Conservation (phyloP, 176 grass and related monocot species). For the Triticum turgidum region DNA sequence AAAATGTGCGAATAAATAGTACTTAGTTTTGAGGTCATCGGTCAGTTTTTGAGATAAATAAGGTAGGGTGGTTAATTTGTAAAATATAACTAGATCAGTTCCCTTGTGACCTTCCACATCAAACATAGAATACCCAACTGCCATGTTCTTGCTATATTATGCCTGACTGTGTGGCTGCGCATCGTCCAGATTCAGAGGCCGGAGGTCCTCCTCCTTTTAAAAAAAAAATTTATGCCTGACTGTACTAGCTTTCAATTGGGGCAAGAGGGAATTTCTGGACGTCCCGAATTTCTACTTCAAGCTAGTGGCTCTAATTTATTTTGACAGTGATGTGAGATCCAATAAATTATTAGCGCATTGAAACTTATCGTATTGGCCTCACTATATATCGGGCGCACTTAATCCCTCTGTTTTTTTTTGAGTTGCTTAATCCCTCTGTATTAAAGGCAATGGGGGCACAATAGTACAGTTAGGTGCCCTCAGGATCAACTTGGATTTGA, state of each 20-base stretch:
- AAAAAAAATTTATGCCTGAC: not conserved
- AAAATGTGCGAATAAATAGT: too few species aligned
- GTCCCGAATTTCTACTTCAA: not conserved
- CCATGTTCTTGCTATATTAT: not conserved
- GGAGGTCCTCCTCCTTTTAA: too few species aligned
- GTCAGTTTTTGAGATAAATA: not conserved
- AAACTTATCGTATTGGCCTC: not conserved
- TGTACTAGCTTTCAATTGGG: not conserved
- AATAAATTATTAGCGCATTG: constrained; percentile 24
- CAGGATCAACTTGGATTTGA: not conserved
- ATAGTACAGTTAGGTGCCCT: constrained; percentile 12
- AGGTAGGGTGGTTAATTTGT: not conserved
- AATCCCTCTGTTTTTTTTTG: not conserved
- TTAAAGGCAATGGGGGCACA: not conserved
- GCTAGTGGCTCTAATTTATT: constrained; percentile 12
- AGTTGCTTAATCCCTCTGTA: not conserved
- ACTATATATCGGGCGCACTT: not conserved
- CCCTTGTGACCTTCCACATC: not conserved
- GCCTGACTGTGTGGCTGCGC: not conserved
- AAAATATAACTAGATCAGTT: too few species aligned
- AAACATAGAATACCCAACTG: not conserved
- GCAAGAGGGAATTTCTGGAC: not conserved
- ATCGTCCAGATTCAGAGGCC: too few species aligned
- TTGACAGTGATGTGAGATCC: constrained; percentile 33
- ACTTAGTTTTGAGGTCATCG: not conserved